These are phyloP conservation scores for Stephania yunnanensis DNA, from an alignment of 164 flowering plant species.

Conservation along the genomic window DNA sequence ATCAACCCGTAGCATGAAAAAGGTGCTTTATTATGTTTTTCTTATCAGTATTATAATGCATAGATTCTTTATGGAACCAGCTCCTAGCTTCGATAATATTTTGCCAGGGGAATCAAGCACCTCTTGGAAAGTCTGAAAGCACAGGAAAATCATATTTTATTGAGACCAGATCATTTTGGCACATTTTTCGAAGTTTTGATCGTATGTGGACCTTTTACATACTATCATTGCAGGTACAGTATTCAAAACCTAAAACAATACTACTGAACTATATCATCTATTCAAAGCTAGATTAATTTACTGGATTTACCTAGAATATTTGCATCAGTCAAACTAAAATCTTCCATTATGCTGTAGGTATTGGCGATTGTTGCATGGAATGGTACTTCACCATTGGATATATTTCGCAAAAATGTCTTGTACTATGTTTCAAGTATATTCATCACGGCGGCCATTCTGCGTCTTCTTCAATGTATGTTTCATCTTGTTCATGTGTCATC, in stretches of 20 bases:
- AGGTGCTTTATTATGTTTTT: constrained; percentile 26
- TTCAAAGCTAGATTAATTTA: not conserved
- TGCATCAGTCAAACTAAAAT: not conserved
- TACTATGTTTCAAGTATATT: constrained; percentile 76
- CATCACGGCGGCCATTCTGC: constrained; percentile 86
- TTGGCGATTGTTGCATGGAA: constrained; percentile 75
- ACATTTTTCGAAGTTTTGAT: constrained; percentile 89
- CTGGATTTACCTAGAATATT: not conserved
- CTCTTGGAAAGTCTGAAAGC: constrained; percentile 42
- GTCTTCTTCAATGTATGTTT: constrained; percentile 76
- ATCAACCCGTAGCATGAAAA: constrained; percentile 49
- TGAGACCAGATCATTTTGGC: constrained; percentile 92
- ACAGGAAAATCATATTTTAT: constrained; percentile 82
- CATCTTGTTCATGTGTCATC: not conserved
- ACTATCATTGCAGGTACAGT: constrained; percentile 72
- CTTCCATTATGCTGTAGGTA: constrained; percentile 42
- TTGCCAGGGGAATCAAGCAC: constrained; percentile 46
- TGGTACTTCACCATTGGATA: constrained; percentile 38
- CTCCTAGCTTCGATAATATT: constrained; percentile 2
- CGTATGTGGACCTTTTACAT: constrained; percentile 89
- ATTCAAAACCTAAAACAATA: not conserved
- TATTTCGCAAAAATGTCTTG: constrained; percentile 44
- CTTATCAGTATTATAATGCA: not conserved
- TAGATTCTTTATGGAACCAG: not conserved
- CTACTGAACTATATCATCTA: not conserved